These are phyloP conservation scores for Boletus reticulatus DNA, from an alignment of 768 basidiomycete genomes.

Conservation along the genomic window DNA sequence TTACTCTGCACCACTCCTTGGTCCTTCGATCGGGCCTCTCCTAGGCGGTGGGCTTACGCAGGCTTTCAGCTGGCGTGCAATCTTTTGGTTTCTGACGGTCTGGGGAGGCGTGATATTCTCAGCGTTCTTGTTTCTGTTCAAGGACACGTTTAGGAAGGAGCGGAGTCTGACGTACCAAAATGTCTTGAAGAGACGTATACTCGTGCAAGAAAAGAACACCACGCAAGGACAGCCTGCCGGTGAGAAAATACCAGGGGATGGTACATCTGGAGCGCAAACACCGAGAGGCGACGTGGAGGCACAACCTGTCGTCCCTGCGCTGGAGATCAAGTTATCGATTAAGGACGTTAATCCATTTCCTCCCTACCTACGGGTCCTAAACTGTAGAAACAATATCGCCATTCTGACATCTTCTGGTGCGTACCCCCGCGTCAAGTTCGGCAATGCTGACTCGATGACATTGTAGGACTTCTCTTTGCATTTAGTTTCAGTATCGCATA, in stretches of 20 bases:
- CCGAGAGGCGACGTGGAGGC: conserved; percentile 25
- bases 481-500: conserved; percentile 70
- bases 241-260: neutral
- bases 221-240: neutral
- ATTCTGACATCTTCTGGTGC: conserved; percentile 43
- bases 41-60: conserved; percentile 70
- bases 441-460: neutral
- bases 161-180: conserved; percentile 79
- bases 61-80: conserved; percentile 72
- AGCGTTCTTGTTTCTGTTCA: conserved; percentile 68
- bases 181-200: conserved; percentile 47
- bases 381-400: conserved; percentile 62
- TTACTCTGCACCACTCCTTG: conserved; percentile 77
- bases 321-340: conserved; percentile 55
- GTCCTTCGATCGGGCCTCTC: conserved; percentile 65
- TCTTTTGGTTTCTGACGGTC: conserved; percentile 82
- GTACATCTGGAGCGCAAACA: neutral
- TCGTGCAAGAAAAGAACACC: conserved; percentile 13
- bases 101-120: conserved; percentile 53
- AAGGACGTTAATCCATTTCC: conserved; percentile 71
- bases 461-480: conserved; percentile 64
- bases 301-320: conserved; percentile 8
- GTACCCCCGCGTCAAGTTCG: conserved; percentile 8
- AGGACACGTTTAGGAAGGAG: conserved; percentile 82
- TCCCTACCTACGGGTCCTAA: conserved; percentile 58